Evolutionary conservation across 2,329 filamentous ascomycete genomes (phyloP).

Genomic region (Thelonectria discophora): DNA sequence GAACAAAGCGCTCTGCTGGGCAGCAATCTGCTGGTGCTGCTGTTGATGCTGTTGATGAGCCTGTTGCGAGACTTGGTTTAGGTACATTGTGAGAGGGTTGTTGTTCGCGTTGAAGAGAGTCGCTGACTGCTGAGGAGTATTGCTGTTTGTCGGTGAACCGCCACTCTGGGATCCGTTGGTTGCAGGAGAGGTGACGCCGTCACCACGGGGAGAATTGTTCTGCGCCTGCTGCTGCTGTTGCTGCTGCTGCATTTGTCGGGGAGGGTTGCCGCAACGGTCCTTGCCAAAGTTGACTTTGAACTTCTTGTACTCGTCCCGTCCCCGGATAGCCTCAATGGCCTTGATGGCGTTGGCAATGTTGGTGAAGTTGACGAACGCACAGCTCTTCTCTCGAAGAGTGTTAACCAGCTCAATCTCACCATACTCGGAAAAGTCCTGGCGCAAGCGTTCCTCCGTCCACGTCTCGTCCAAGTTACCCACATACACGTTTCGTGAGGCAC

Average conservation of each 20-base stretch:
- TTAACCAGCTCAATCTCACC: conserved; percentile 99
- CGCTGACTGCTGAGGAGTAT: conserved; percentile 71
- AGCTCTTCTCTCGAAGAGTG: conserved; percentile 96
- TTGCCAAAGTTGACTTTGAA: conserved; percentile 99
- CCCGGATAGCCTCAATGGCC: conserved; percentile 94
- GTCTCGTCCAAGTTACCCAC: conserved; percentile 97
- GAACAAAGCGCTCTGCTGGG: conserved; percentile 84
- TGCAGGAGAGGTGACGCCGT: conserved; percentile 65
- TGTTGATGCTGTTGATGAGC: conserved; percentile 79
- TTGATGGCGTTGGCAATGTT: conserved; percentile 99
- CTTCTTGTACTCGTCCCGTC: conserved; percentile 94
- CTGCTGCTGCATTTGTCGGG: conserved; percentile 75
- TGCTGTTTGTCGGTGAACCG: conserved; percentile 63
- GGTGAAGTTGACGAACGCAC: conserved; percentile 99
- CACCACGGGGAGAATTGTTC: conserved; percentile 72
- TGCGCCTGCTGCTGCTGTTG: conserved; percentile 43
- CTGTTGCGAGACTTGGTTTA: conserved; percentile 81
- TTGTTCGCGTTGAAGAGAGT: conserved; percentile 82
- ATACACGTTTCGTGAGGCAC: conserved; percentile 98
- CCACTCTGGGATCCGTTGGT: conserved; percentile 69
- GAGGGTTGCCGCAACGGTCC: conserved; percentile 95
- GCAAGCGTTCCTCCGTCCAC: conserved; percentile 94
- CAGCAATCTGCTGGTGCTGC: conserved; percentile 74
- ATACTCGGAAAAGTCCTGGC: conserved; percentile 96
- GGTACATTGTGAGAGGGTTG: conserved; percentile 93